Base-by-base conservation (phyloP, 139 green algal species). In the Edaphochlamys debaryana region DNA sequence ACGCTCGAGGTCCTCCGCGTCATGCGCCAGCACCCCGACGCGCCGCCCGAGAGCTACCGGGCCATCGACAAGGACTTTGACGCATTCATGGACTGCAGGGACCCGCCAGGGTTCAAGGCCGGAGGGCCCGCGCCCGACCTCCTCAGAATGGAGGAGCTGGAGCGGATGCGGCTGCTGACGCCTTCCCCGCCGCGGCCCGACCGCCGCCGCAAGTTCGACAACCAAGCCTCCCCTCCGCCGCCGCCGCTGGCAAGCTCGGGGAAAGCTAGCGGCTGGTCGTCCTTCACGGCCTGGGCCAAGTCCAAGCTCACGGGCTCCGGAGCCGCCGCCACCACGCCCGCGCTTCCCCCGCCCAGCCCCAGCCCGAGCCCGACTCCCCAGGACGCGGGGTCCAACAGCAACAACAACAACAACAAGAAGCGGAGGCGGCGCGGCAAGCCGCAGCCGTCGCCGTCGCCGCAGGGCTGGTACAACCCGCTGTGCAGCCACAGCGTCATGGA, bases 1-100 rank as follows among this genome's bases (percentile, higher is more conserved):
- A 73, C 63, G 2, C 67, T 84, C 41, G 78, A 84, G 67, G 37
- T 84, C 25, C 64, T 84, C 48, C 78, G 78, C 0, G 50, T 84
- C 36, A 67, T 67, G 50, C 36, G 27, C 36, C 15, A 17, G 58
- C 42, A 84, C 78, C 78, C 78, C 29, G 40, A 36, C 19, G 66
- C 48, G 37, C 48, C 36, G 48, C 78, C 48, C 3, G 36, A 76
- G 45, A 2, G 27, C 42, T 84, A 77, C 50, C 36, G 66, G 13
- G 13, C 32, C 17, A 6, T 76, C 27, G 78, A 84, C 60, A 3
- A 25, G 40, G 66, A 67, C 68, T 84, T 84, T 29, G 48, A 54
- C 27, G 50, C 8, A 0, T 84, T 84, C 78, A 77, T 84, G 66
- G 4, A 23, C n/a, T 84, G 78, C 66, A 41, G 32, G 48, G 64